Evolutionary conservation across 345 rosid species (phyloP), one percentile per base, ranked within the genome.

Genomic region (Gossypium turneri): DNA sequence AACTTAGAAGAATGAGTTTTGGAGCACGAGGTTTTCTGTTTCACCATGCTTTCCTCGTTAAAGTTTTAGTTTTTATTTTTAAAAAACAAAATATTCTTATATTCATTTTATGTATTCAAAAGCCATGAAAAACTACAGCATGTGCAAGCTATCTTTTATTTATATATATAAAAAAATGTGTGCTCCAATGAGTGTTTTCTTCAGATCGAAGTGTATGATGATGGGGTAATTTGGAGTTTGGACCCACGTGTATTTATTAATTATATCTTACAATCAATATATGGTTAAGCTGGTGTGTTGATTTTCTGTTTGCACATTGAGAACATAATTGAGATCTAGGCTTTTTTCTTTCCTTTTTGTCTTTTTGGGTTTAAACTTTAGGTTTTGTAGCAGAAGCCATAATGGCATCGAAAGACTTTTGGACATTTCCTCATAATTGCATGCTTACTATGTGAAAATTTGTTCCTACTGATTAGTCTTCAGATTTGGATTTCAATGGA

Each of bases 321-420:
- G 68, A 47, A 47, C 52, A 73, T 73, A 58, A 34, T 63, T 50
- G 70, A 48, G 76, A 74, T 63, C 70, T 74, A 20, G 38, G 63
- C 62, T 22, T 24, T 11, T 20, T 64, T 10, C 4, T 45, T 58
- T 58, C 3, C 34, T 2, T 45, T 45, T 25, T 29, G 3, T 60
- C 9, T 74, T 43, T 43, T 20, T 16, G 50, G 43, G 10, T 43
- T 19, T 38, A 8, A 72, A 72, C 15, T 57, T 72, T 41, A 22
- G 19, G 12, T 58, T 58, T 56, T 72, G 53, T 41, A 57, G 55
- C 62, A 58, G 15, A 58, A 22, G 62, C 16, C 17, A 38, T 56
- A 43, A 56, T 72, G 55, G 38, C 41, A 57, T 43, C 43, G 34
- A 4, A 68, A 51, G 59, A 16, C 44, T 27, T 34, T 69, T 50